Percentiles rank a stretch among this genome's conserved stretches.
Conservation (phyloP, 768 basidiomycete genomes). For the Suillus bovinus region DNA sequence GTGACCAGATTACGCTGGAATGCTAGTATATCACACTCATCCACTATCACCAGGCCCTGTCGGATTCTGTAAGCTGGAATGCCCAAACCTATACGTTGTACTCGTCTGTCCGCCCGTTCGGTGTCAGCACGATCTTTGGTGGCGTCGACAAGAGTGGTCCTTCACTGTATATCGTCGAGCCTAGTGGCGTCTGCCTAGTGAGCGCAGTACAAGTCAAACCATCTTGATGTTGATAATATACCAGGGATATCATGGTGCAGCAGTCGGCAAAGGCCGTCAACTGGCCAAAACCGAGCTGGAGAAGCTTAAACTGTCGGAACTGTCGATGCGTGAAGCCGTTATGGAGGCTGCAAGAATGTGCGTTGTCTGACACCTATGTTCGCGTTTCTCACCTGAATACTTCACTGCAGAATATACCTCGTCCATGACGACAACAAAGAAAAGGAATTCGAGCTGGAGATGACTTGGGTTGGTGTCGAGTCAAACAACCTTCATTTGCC, state of each 20-base stretch:
- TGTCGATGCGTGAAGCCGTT: slow-evolving; percentile 84
- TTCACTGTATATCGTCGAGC: slow-evolving; percentile 86
- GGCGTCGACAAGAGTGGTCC: slow-evolving; percentile 89
- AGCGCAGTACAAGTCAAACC: slow-evolving; percentile 27
- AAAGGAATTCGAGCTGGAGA: slow-evolving; percentile 97
- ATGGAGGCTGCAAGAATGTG: slow-evolving; percentile 95
- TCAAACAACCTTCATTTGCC: slow-evolving; percentile 75
- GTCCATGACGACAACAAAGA: slow-evolving; percentile 98
- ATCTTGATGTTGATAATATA: neutral
- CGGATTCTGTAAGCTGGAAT: slow-evolving; percentile 84
- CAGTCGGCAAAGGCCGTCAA: slow-evolving; percentile 98
- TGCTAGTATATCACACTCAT: slow-evolving; percentile 18
- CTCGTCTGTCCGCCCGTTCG: slow-evolving; percentile 97
- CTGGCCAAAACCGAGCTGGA: slow-evolving; percentile 98
- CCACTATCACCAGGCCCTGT: slow-evolving; percentile 42
- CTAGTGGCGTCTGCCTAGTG: slow-evolving; percentile 90
- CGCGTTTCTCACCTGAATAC: slow-evolving; percentile 6
- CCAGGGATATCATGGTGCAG: slow-evolving; percentile 93
- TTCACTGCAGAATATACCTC: slow-evolving; percentile 76
- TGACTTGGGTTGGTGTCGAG: slow-evolving; percentile 94
- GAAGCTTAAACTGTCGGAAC: slow-evolving; percentile 84
- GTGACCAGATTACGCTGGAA: slow-evolving; percentile 43
- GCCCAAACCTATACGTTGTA: slow-evolving; percentile 97
- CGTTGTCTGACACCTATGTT: slow-evolving; percentile 29
- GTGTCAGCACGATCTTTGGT: slow-evolving; percentile 89